Conservation (phyloP, 345 rosid species). For the Eucalyptus cloeziana region DNA sequence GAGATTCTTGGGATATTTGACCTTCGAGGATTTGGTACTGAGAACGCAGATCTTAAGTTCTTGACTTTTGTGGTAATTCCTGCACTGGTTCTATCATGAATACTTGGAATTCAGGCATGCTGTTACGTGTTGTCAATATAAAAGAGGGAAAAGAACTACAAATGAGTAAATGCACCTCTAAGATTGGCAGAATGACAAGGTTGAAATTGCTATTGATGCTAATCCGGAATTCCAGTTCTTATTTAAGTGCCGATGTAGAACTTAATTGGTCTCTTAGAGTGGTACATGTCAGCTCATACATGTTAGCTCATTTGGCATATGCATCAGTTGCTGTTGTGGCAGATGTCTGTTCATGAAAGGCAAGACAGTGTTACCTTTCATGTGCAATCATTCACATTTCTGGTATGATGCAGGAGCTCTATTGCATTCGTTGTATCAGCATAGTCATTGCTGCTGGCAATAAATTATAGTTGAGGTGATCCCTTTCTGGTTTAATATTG, state of each 20-base stretch:
- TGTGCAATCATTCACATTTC: not conserved
- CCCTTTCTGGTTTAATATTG: not conserved
- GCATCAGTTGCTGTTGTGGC: not conserved
- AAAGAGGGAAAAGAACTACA: not conserved
- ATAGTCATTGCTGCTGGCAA: not conserved
- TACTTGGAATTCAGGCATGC: not conserved
- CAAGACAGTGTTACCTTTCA: not conserved
- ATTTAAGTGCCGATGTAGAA: not conserved
- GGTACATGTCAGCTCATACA: not conserved
- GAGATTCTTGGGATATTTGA: conserved; percentile 71
- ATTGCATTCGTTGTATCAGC: not conserved
- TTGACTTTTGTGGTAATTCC: conserved; percentile 62
- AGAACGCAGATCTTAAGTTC: conserved; percentile 70
- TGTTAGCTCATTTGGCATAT: not conserved
- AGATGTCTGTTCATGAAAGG: not conserved
- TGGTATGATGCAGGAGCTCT: not conserved
- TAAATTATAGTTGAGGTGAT: not conserved
- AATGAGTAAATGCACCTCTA: not conserved
- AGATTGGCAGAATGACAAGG: not conserved
- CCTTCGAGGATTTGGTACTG: conserved; percentile 56
- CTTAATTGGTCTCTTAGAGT: not conserved
- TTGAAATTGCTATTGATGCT: not conserved
- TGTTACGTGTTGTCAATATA: not conserved
- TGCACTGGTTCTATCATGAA: not conserved
- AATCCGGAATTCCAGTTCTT: not conserved